Base-by-base conservation (phyloP, 176 grass and related monocot genomes). In the Saccharum spontaneum region DNA sequence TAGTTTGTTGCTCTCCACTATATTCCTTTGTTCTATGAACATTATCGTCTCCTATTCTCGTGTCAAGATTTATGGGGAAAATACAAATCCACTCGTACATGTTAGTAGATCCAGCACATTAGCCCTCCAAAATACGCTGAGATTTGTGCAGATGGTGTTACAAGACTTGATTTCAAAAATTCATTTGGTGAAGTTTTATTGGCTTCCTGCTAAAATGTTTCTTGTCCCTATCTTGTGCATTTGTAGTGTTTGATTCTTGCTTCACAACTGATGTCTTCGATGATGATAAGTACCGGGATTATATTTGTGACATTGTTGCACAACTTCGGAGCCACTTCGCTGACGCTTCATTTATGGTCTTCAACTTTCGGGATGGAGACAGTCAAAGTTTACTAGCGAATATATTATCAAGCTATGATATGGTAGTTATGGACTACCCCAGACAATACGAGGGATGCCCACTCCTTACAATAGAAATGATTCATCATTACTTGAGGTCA, bases 381-480 rank as follows among this genome's bases (percentile, higher is more conserved):
- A 76, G 34, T 60, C 91, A 90, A 79, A 99, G 97, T 85, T 82
- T 89, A 71, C 83, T 96, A 61, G 82, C 90, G 4, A 62, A 76
- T 69, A 90, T 99, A 46, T 84, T 99, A 36, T 88, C 93, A 49
- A 60, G 52, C 24, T 90, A 96, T 69, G 97, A 96, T 78, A 91
- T 99, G 91, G 83, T 91, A 43, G 97, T 94, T 75, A 99, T 99
- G 91, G 97, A 99, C 82, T 99, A 99, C 36, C 97, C 97, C 52
- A 87, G 97, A 57, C 91, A 99, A 16, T 92, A 99, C 15, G 91
- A 94, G 88, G 97, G 97, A 14, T 99, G 97, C 67, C 93, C 97
- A 54, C 73, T 99, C 18, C 90, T 99, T 64, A 89, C 97, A 6
- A 92, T 99, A 61, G 90, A 99, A 90, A 94, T 92, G 91, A 77